A percentile compares a stretch with the other conserved stretches of the same genome.
These are phyloP conservation scores for Solanum raphanifolium DNA, from an alignment of 257 asterid genomes.

Conservation along the genomic window DNA sequence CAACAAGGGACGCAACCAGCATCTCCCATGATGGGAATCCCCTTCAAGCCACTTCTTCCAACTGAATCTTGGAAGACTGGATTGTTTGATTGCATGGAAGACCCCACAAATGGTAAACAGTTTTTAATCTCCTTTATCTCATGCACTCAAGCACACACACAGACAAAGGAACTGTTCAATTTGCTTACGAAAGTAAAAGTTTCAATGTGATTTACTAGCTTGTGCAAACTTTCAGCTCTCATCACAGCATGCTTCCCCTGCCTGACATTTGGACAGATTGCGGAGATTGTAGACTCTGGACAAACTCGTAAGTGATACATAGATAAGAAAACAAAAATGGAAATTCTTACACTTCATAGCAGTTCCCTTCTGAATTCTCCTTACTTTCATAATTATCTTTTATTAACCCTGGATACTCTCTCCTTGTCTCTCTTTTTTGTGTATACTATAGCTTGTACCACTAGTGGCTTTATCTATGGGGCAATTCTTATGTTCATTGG, in stretches of 20 bases:
- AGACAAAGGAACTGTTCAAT: background rate
- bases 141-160: background rate
- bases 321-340: background rate
- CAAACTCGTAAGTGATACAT: conserved; percentile 25
- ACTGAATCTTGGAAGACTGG: conserved; percentile 28
- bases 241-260: conserved; percentile 25
- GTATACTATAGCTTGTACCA: conserved; percentile 36
- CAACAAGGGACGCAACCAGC: background rate
- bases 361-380: background rate
- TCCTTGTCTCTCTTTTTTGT: background rate
- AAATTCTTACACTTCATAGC: background rate
- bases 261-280: conserved; percentile 56
- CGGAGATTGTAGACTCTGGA: conserved; percentile 50
- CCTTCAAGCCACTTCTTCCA: background rate
- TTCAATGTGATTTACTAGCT: background rate
- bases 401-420: background rate
- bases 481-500: conserved; percentile 24
- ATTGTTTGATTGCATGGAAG: conserved; percentile 44
- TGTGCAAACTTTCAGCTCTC: conserved; percentile 16
- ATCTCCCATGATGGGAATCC: background rate
- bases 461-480: conserved; percentile 42
- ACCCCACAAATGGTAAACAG: conserved; percentile 41
- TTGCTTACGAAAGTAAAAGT: background rate
- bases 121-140: background rate
- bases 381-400: background rate